Evolutionary conservation across 2,329 filamentous ascomycete species (phyloP).

Genomic region (Phoma sp.): DNA sequence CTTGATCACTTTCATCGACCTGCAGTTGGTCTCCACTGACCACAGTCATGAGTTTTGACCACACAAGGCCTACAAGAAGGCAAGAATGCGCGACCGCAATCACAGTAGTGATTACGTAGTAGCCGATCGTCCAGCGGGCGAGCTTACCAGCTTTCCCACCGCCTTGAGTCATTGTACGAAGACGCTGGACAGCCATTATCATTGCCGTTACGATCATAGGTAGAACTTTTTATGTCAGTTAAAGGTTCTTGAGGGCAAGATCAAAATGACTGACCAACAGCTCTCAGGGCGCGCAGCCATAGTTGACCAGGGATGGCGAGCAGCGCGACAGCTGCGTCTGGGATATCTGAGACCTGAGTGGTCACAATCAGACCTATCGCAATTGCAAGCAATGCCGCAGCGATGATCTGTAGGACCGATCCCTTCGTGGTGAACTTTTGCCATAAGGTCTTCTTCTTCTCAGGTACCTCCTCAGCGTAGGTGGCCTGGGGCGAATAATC

Average conservation of each 20-base stretch:
- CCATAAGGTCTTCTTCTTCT: constrained; percentile 39
- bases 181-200: constrained; percentile 58
- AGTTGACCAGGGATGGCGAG: constrained; percentile 58
- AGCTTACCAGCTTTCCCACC: constrained; percentile 49
- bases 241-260: not conserved
- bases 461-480: constrained; percentile 15
- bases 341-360: constrained; percentile 52
- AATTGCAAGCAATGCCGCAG: constrained; percentile 57
- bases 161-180: constrained; percentile 54
- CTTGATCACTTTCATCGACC: constrained; percentile 38
- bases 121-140: constrained; percentile 57
- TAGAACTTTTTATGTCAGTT: constrained; percentile 49
- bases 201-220: constrained; percentile 61
- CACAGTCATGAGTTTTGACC: constrained; percentile 53
- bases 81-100: constrained; percentile 57
- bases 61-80: constrained; percentile 56
- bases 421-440: constrained; percentile 51
- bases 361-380: constrained; percentile 57
- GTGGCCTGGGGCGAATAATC: constrained; percentile 19
- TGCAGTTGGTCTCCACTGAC: constrained; percentile 45
- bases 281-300: constrained; percentile 58
- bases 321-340: constrained; percentile 50
- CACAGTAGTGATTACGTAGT: constrained; percentile 59
- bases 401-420: constrained; percentile 58
- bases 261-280: constrained; percentile 50